These are phyloP conservation scores for Synchytrium microbalum DNA, from an alignment of 371 early-diverging fungal genomes.

Conservation along the genomic window DNA sequence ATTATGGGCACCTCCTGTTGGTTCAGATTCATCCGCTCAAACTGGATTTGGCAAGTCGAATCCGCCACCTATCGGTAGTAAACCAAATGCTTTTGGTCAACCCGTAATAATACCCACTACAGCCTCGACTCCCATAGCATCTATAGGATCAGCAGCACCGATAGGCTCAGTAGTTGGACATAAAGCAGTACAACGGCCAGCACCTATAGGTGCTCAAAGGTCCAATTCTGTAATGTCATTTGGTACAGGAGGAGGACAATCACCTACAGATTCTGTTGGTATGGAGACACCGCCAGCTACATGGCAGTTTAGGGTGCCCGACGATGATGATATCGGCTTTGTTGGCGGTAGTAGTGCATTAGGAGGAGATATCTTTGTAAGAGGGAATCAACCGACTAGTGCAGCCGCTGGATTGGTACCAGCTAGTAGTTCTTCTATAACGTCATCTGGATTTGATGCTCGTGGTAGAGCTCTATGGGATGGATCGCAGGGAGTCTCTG, in stretches of 20 bases:
- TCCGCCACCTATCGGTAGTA: background rate
- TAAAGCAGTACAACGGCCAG: slow-evolving; percentile 20
- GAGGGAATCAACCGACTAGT: background rate
- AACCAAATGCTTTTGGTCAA: too few species aligned
- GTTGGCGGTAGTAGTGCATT: slow-evolving; percentile 20
- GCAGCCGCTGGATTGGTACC: background rate
- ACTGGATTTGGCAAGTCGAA: background rate
- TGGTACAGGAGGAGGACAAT: background rate
- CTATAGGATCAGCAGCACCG: background rate
- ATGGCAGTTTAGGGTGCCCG: background rate
- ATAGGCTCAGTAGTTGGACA: background rate
- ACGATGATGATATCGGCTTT: slow-evolving; percentile 12
- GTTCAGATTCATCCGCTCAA: background rate
- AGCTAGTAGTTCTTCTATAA: background rate
- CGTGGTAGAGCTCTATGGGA: background rate
- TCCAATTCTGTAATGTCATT: background rate
- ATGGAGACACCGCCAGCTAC: background rate
- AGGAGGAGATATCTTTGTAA: slow-evolving; percentile 14
- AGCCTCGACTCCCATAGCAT: background rate
- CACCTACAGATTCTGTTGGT: background rate
- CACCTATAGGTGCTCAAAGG: slow-evolving; percentile 11
- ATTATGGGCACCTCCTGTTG: background rate
- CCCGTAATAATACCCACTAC: background rate
- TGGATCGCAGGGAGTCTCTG: background rate
- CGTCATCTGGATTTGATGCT: background rate